Evolutionary conservation across 2,329 filamentous ascomycete species (phyloP), one percentile per base, ranked within the genome.

Genomic region (Aureobasidium sp.): DNA sequence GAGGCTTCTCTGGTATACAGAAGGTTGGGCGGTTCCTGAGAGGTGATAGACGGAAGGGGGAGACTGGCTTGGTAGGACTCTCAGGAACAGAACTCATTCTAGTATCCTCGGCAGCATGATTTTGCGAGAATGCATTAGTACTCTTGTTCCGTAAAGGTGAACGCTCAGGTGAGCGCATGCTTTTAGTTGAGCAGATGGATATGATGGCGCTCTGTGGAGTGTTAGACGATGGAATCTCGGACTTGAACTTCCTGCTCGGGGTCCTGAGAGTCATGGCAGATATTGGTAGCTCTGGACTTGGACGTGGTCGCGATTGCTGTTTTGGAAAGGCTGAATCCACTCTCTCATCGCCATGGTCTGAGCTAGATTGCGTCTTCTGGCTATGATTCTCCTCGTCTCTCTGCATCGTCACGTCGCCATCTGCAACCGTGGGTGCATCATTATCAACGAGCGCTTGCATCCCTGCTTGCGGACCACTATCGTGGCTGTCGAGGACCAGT

Each of bases 171-270:
- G 60, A 55, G 32, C 57, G 36, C 14, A 36, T 25, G 21, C 63
- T 57, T 25, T 37, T 51, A 4, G 61, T 45, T n/a, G 62, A 64
- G 37, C 55, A 59, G 11, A 51, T 63, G 30, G 66, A 67, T 21
- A 67, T 42, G 9, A 66, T 66, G 4, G 66, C 64, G 27, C 65
- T 67, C 32, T 61, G 62, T 10, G 67, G 66, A 16, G 67, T 67
- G 39, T 69, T 67, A 1, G 67, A 69, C 4, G 67, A 69, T 7
- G 68, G 68, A n/a, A 69, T 66, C 48, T 67, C 66, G 25, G 50
- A 47, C 34, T 16, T 42, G 27, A 61, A 55, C 29, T 8, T 55
- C n/a, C 42, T 54, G n/a, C 13, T 39, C 25, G 59, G 59, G 16
- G 59, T 61, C 16, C 49, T 47, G 2, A 50, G 42, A 16, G 39